phyloP scores from a whole-genome alignment of 2,329 filamentous ascomycete species.

The Beauveria medogensis region DNA sequence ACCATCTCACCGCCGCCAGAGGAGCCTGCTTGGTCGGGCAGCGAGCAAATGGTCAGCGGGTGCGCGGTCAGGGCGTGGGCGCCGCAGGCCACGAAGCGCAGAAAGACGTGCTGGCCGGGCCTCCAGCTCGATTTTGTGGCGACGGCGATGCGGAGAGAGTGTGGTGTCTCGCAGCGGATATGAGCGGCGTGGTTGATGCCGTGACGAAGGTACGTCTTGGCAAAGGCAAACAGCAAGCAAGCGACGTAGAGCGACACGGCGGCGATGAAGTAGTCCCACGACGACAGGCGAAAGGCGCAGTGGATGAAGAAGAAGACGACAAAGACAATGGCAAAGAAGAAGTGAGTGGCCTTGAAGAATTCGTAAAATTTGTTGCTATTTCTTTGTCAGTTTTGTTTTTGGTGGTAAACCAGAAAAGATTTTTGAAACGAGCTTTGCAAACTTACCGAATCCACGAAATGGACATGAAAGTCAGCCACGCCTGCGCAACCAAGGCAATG shows the following conservation, averaged over 20 bases:
- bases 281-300: constrained; percentile 46
- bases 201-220: constrained; percentile 41
- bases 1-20: constrained; percentile 30
- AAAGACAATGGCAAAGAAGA: constrained; percentile 43
- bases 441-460: constrained; percentile 39
- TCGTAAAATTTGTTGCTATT: constrained; percentile 47
- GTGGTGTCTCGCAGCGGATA: constrained; percentile 31
- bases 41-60: constrained; percentile 48
- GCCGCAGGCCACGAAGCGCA: constrained; percentile 41
- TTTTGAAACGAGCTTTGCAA: background rate
- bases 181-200: constrained; percentile 36
- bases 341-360: constrained; percentile 52
- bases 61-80: constrained; percentile 38
- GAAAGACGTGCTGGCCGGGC: constrained; percentile 47
- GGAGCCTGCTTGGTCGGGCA: constrained; percentile 23
- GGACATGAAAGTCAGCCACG: constrained; percentile 48
- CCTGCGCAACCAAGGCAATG: constrained; percentile 42
- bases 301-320: constrained; percentile 54
- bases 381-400: background rate
- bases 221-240: constrained; percentile 36
- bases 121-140: constrained; percentile 37
- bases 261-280: constrained; percentile 56
- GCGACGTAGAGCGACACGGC: constrained; percentile 29
- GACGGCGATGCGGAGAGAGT: constrained; percentile 32
- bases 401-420: background rate